Evolutionary conservation across 2,329 filamentous ascomycete species (phyloP).

Genomic region (Penicillium psychrosexuale): DNA sequence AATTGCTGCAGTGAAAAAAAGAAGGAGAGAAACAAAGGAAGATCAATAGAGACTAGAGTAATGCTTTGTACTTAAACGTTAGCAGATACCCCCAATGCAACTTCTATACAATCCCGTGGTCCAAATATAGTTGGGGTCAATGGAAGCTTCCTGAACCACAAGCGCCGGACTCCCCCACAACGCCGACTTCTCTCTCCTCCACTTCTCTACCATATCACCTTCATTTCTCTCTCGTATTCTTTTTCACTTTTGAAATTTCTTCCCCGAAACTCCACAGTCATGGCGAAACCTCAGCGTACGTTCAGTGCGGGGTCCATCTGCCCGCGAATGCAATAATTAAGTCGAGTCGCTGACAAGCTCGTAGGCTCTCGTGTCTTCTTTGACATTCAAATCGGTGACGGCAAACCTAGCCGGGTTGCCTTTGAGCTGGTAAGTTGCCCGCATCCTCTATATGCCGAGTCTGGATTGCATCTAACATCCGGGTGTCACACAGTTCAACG

Average conservation of each 20-base stretch:
- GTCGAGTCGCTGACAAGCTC: constrained; percentile 7
- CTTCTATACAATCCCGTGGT: neutral
- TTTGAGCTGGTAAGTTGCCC: constrained; percentile 70
- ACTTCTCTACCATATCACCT: constrained; percentile 4
- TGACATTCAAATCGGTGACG: constrained; percentile 78
- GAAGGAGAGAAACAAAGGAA: neutral
- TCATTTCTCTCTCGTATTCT: constrained; percentile 7
- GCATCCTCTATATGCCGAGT: neutral
- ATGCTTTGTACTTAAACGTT: constrained; percentile 2
- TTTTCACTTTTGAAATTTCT: constrained; percentile 4
- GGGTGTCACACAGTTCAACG: constrained; percentile 43
- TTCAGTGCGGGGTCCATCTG: constrained; percentile 27
- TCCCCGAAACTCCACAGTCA: constrained; percentile 18
- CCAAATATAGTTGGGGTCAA: constrained; percentile 10
- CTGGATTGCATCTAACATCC: constrained; percentile 17
- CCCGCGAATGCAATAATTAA: constrained; percentile 12
- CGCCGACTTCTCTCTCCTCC: constrained; percentile 12
- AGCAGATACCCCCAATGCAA: constrained; percentile 6
- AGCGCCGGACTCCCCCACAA: constrained; percentile 20
- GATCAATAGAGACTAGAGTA: constrained; percentile 7
- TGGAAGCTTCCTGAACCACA: constrained; percentile 44
- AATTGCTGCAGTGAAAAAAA: constrained; percentile 23
- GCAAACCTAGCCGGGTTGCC: constrained; percentile 70
- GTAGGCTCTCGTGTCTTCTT: constrained; percentile 74
- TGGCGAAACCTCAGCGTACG: constrained; percentile 38